phyloP scores from a whole-genome alignment of 1,139 yeast genomes.

The Nakaseomyces uthaithaninus region DNA sequence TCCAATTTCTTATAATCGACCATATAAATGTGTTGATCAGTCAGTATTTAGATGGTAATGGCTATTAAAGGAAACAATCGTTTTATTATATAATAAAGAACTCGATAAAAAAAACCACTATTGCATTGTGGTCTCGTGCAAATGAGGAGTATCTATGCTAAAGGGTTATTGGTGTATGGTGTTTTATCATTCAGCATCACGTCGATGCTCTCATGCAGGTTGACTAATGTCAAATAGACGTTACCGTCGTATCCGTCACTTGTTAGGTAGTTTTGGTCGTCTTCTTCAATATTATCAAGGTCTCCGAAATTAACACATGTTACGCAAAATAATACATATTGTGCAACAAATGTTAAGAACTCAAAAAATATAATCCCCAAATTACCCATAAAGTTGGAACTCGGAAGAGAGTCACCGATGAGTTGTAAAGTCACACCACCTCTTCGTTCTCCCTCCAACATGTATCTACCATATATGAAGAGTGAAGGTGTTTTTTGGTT shows the following conservation, averaged over 20 bases:
- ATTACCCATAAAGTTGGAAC: slow-evolving; percentile 29
- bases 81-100: too few species aligned
- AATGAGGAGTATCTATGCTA: slow-evolving; percentile 6
- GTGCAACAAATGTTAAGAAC: slow-evolving; percentile 27
- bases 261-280: slow-evolving; percentile 4
- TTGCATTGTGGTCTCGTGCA: too few species aligned
- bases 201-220: slow-evolving; percentile 1
- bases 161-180: slow-evolving; percentile 7
- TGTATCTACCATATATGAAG: slow-evolving; percentile 21
- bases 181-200: slow-evolving; percentile 7
- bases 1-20: too few species aligned
- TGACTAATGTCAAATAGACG: slow-evolving; percentile 4
- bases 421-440: slow-evolving; percentile 36
- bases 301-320: slow-evolving; percentile 33
- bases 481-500: slow-evolving; percentile 27
- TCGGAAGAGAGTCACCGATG: slow-evolving; percentile 38
- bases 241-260: slow-evolving; percentile 12
- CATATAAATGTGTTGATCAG: too few species aligned
- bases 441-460: slow-evolving; percentile 26
- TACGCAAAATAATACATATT: slow-evolving; percentile 30
- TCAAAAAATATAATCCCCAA: slow-evolving; percentile 30
- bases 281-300: slow-evolving; percentile 18
- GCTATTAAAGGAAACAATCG: too few species aligned
- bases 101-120: too few species aligned
- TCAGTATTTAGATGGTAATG: too few species aligned